Percentiles rank a stretch among this genome's conserved stretches.
Conservation (phyloP, 2,329 filamentous ascomycete species). For the Bipolaris victoriae region DNA sequence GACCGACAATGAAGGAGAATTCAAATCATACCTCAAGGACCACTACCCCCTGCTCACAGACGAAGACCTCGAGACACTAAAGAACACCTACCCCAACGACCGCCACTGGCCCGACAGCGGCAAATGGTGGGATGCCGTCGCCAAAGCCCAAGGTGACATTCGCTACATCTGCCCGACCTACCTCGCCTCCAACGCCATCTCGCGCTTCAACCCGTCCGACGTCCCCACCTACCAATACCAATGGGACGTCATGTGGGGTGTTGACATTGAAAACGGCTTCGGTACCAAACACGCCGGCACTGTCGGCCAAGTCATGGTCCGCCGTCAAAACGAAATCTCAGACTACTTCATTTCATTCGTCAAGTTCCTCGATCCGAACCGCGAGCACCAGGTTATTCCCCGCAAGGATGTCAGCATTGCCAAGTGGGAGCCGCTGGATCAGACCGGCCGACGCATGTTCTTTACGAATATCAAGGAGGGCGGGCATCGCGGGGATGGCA, state of each 20-base stretch:
- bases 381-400: constrained; percentile 20
- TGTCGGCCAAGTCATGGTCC: constrained; percentile 43
- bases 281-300: constrained; percentile 44
- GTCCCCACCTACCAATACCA: constrained; percentile 43
- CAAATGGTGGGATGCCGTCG: constrained; percentile 40
- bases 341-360: constrained; percentile 44
- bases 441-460: constrained; percentile 31
- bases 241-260: constrained; percentile 44
- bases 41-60: constrained; percentile 59
- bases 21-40: constrained; percentile 42
- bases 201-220: constrained; percentile 31
- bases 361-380: constrained; percentile 42
- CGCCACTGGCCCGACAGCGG: constrained; percentile 44
- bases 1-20: constrained; percentile 48
- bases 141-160: constrained; percentile 44
- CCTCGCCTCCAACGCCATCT: constrained; percentile 41
- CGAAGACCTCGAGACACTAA: constrained; percentile 52
- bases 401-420: constrained; percentile 8
- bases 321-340: constrained; percentile 35
- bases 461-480: constrained; percentile 42
- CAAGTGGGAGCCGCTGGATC: constrained; percentile 34
- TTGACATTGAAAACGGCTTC: constrained; percentile 39
- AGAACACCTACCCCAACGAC: constrained; percentile 41
- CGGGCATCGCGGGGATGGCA: constrained; percentile 27
- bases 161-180: constrained; percentile 46